phyloP scores from a whole-genome alignment of 805 yeast species.

The Zygotorulaspora sp. region DNA sequence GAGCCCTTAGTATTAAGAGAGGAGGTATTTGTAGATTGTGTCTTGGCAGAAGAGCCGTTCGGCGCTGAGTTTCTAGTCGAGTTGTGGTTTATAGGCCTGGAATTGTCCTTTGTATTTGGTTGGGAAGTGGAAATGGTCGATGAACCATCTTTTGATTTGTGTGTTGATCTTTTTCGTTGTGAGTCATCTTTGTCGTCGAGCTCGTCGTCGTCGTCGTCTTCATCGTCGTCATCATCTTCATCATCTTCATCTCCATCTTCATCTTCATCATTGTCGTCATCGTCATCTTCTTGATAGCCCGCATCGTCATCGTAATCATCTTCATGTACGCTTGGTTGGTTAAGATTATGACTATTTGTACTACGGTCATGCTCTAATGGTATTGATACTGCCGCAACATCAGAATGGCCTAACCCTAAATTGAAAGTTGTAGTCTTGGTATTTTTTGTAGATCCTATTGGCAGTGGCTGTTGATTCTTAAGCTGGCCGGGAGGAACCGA shows the following conservation, averaged over 20 bases:
- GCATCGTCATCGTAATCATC: constrained; percentile 20
- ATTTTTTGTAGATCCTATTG: constrained; percentile 3
- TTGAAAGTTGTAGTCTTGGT: constrained; percentile 14
- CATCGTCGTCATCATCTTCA: constrained; percentile 16
- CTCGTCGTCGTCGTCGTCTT: constrained; percentile 18
- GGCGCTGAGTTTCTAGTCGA: too few relatives aligned
- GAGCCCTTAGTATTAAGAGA: too few relatives aligned
- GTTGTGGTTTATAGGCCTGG: too few relatives aligned
- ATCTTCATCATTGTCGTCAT: constrained; percentile 14
- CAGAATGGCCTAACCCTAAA: constrained; percentile 15
- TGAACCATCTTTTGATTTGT: too few relatives aligned
- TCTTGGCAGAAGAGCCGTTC: too few relatives aligned
- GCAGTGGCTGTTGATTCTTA: constrained; percentile 1
- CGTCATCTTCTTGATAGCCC: constrained; percentile 21
- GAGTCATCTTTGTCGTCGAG: constrained; percentile 10
- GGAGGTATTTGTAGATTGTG: too few relatives aligned
- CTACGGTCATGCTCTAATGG: constrained; percentile 6
- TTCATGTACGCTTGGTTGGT: constrained; percentile 14
- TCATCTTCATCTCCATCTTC: constrained; percentile 3
- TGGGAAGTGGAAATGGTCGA: too few relatives aligned
- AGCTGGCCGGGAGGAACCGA: background rate
- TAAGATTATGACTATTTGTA: constrained; percentile 7
- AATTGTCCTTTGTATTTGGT: too few relatives aligned
- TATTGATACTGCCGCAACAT: background rate
- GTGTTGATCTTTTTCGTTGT: background rate